phyloP scores from a whole-genome alignment of 345 rosid genomes.

The Moricandia arvensis region DNA sequence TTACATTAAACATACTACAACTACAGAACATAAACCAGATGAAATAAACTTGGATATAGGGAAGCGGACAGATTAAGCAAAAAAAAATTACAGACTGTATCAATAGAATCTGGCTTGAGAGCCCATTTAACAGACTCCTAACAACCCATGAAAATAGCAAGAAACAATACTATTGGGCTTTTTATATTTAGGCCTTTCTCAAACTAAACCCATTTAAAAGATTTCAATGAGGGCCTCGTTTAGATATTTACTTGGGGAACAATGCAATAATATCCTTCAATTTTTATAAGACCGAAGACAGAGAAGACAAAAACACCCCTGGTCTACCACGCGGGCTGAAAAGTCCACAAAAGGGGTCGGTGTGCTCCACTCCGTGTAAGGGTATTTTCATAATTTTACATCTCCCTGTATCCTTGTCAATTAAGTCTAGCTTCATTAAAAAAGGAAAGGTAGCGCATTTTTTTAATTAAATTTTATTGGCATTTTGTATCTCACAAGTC shows the following conservation, averaged over 20 bases:
- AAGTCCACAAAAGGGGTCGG: background rate
- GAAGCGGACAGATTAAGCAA: background rate
- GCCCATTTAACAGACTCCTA: too few relatives aligned
- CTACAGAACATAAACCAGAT: background rate
- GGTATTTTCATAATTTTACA: background rate
- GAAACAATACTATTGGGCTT: background rate
- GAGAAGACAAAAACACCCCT: constrained; percentile 21
- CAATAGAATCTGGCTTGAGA: too few relatives aligned
- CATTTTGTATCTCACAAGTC: constrained; percentile 7
- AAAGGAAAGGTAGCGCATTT: background rate
- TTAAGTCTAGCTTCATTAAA: constrained; percentile 32
- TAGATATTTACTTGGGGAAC: background rate
- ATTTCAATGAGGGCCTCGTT: background rate
- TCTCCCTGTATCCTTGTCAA: constrained; percentile 19
- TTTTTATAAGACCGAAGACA: background rate
- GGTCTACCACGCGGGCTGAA: background rate
- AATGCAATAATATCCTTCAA: background rate
- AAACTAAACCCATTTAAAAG: background rate
- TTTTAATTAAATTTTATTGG: background rate
- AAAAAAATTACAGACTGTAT: too few relatives aligned
- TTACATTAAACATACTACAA: background rate
- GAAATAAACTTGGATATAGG: background rate
- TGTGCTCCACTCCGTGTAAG: background rate
- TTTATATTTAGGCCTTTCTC: background rate
- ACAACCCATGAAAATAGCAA: too few relatives aligned